Evolutionary conservation across 75 land plant genomes (phyloP).

Genomic region (Selaginella tamariscina): DNA sequence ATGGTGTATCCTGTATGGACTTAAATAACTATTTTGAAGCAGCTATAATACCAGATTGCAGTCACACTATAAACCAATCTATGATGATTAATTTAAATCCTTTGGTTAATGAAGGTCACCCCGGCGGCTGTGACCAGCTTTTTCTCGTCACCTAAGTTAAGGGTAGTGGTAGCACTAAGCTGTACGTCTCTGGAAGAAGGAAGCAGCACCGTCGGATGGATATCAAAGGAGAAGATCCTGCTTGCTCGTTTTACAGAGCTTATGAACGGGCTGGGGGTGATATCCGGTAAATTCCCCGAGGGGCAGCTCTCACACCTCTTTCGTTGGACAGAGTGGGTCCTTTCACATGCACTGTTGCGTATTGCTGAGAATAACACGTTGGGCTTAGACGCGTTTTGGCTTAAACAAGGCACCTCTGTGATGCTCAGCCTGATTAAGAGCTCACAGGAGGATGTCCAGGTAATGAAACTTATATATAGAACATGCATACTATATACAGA

Average conservation of each 20-base stretch:
- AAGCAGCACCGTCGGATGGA: constrained; percentile 15
- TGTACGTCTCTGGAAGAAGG: constrained; percentile 64
- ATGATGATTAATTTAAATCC: too few relatives aligned
- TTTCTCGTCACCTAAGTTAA: constrained; percentile 44
- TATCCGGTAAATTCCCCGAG: not conserved
- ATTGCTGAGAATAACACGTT: constrained; percentile 73
- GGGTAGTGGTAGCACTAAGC: constrained; percentile 68
- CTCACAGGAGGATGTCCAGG: constrained; percentile 83
- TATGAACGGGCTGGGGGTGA: constrained; percentile 36
- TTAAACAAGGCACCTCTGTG: constrained; percentile 67
- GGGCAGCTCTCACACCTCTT: constrained; percentile 27
- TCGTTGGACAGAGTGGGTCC: constrained; percentile 84
- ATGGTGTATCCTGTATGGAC: too few relatives aligned
- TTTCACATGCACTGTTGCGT: constrained; percentile 60
- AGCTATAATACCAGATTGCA: too few relatives aligned
- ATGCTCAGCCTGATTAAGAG: constrained; percentile 77
- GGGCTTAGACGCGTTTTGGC: constrained; percentile 73
- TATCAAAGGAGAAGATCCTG: constrained; percentile 39
- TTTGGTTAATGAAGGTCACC: too few relatives aligned
- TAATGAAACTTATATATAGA: too few relatives aligned
- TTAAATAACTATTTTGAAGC: too few relatives aligned
- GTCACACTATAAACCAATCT: too few relatives aligned
- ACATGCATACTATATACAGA: too few relatives aligned
- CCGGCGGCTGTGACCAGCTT: constrained; percentile 39
- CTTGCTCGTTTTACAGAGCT: constrained; percentile 54